Evolutionary conservation across 768 basidiomycete species (phyloP), one percentile per base, ranked within the genome.

Genomic region (Coprinopsis cinerea): DNA sequence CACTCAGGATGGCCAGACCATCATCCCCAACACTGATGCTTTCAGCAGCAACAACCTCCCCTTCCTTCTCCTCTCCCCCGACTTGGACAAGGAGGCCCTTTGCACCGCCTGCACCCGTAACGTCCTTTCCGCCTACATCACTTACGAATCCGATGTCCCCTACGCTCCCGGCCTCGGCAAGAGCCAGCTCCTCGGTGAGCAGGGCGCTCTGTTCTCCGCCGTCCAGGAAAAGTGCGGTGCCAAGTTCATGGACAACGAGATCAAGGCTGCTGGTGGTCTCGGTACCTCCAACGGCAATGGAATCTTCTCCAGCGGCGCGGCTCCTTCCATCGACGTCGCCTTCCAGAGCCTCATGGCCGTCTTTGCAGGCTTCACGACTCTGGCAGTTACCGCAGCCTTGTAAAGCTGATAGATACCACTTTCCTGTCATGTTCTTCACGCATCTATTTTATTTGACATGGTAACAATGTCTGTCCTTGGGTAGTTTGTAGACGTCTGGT

Each of bases 91-190:
- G n/a, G 57, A 64, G 23, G 46, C 66, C 20, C 83, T 96, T 37
- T 97, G 95, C 82, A 82, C 76, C 1, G 57, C 82, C 13, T 98
- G 95, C 82, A 82, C 89, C 11, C 80, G 86, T 63, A 77, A 76
- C 54, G 70, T 93, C 61, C 62, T 98, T 56, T 78, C 81, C 1
- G 56, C 81, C 7, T 99, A 89, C 76, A 82, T 90, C 65, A 65
- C 70, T 49, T 94, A 79, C 66, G 88, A 93, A 69, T 77, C 80
- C 35, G 64, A 65, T 49, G 67, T 72, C 37, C 85, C 86, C 1
- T 97, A 92, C 64, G 88, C 77, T 6, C 79, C 85, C 24, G 92
- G 95, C 44, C 60, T 96, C 23, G 46, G 54, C 51, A 73, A 75
- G 58, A 88, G 84, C 59, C 62, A 72, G 13, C 71, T 97, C 48